These are phyloP conservation scores for Aureobasidium sp. DNA, from an alignment of 2,329 filamentous ascomycete species.

Conservation along the genomic window DNA sequence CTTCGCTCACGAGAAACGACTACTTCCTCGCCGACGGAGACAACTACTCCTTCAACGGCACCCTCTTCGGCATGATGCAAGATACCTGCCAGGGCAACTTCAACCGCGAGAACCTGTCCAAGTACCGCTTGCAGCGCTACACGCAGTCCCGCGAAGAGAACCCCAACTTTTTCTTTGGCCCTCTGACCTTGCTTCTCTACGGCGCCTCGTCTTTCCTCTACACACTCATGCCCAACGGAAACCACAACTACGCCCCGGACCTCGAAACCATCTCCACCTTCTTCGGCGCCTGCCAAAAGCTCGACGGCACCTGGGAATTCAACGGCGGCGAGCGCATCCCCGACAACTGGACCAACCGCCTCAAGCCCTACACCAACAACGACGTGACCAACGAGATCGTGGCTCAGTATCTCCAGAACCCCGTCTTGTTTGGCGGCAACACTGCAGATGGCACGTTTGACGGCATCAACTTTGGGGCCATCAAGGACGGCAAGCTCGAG, in stretches of 20 bases:
- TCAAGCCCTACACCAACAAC: constrained; percentile 27
- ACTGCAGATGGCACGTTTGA: constrained; percentile 32
- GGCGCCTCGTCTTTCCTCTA: constrained; percentile 38
- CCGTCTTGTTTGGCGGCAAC: constrained; percentile 37
- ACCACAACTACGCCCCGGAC: constrained; percentile 25
- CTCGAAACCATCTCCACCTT: constrained; percentile 29
- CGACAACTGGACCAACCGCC: constrained; percentile 33
- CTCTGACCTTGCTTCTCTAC: constrained; percentile 31
- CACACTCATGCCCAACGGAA: constrained; percentile 32
- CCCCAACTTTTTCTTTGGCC: constrained; percentile 37
- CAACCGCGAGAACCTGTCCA: constrained; percentile 30
- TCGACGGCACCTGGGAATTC: constrained; percentile 31
- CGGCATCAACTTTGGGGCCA: constrained; percentile 30
- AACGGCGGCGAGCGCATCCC: constrained; percentile 33
- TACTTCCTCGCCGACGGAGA: constrained; percentile 32
- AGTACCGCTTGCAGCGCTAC: constrained; percentile 33
- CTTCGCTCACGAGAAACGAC: constrained; percentile 35
- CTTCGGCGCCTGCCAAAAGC: constrained; percentile 34
- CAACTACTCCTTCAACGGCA: constrained; percentile 33
- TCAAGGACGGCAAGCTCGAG: constrained; percentile 31
- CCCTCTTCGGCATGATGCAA: constrained; percentile 33
- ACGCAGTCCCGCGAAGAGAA: constrained; percentile 31
- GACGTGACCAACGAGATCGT: constrained; percentile 34
- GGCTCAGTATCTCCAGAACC: constrained; percentile 32
- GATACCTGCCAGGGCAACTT: constrained; percentile 28